Evolutionary conservation across 148 eudicot species (phyloP).

Genomic region (Rhododendron vialii): DNA sequence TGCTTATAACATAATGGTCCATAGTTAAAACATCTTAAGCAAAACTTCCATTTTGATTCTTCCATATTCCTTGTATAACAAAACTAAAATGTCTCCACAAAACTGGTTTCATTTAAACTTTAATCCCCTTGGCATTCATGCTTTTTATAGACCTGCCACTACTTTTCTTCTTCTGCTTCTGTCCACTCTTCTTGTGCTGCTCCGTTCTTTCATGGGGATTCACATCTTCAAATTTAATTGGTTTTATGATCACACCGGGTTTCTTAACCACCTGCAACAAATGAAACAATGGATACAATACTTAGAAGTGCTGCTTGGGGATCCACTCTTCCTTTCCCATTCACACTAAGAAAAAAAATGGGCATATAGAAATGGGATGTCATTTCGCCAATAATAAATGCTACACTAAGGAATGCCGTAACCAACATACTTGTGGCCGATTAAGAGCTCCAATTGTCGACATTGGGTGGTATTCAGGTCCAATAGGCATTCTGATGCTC

Average conservation of each 20-base stretch:
- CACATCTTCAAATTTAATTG: constrained; percentile 64
- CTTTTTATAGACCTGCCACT: constrained; percentile 11
- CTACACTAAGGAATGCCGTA: not conserved
- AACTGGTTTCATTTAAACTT: not conserved
- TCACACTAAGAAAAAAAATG: not conserved
- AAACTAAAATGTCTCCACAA: not conserved
- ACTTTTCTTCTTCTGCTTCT: constrained; percentile 31
- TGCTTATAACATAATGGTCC: not conserved
- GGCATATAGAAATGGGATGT: not conserved
- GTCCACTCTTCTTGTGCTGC: constrained; percentile 37
- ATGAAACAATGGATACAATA: constrained; percentile 6
- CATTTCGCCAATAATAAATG: not conserved
- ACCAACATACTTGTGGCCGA: constrained; percentile 73
- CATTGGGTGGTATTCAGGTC: constrained; percentile 87
- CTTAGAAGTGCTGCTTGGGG: not conserved
- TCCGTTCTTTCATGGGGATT: constrained; percentile 52
- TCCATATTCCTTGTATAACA: not conserved
- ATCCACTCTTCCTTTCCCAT: not conserved
- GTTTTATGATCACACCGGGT: constrained; percentile 75
- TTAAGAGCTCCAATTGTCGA: constrained; percentile 61
- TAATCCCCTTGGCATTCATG: not conserved
- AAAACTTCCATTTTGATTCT: not conserved
- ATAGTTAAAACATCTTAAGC: not conserved
- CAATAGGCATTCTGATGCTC: constrained; percentile 84
- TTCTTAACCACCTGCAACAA: constrained; percentile 77